Conservation (phyloP, 345 rosid genomes). For the Gossypium ekmanianum region DNA sequence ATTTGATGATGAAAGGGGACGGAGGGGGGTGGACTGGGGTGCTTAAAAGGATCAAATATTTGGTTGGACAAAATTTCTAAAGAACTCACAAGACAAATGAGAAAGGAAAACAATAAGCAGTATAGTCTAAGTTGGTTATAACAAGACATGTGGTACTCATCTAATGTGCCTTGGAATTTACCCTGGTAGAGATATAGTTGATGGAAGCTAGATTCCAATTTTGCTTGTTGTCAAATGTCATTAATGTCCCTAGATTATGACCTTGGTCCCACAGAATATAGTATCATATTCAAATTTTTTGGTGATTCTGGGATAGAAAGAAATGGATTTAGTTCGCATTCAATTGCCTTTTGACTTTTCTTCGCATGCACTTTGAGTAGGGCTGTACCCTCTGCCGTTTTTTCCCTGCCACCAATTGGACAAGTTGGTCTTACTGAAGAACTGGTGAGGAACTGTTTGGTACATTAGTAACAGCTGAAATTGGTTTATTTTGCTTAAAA, state of each 20-base stretch:
- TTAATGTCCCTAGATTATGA: neutral
- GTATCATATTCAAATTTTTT: neutral
- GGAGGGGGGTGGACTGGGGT: neutral
- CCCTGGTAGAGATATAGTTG: neutral
- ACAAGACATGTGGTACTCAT: neutral
- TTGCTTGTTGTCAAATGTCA: neutral
- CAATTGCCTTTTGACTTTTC: slow-evolving; percentile 3
- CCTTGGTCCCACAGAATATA: neutral
- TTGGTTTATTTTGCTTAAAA: slow-evolving; percentile 18
- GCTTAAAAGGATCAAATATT: neutral
- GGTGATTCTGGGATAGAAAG: neutral
- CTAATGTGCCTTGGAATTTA: neutral
- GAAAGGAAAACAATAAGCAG: neutral
- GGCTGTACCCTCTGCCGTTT: slow-evolving; percentile 89
- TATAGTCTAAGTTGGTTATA: neutral
- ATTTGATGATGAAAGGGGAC: neutral
- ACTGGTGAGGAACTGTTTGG: slow-evolving; percentile 46
- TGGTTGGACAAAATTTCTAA: neutral
- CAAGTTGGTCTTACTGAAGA: slow-evolving; percentile 88
- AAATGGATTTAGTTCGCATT: neutral
- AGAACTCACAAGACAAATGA: neutral
- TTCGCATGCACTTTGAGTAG: slow-evolving; percentile 32
- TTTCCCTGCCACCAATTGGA: slow-evolving; percentile 96
- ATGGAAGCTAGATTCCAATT: neutral
- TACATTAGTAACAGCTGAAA: slow-evolving; percentile 7